A percentile compares a stretch with the other conserved stretches of the same genome.
phyloP scores from a whole-genome alignment of 163 green algal species.

The Scenedesmus sp. region DNA sequence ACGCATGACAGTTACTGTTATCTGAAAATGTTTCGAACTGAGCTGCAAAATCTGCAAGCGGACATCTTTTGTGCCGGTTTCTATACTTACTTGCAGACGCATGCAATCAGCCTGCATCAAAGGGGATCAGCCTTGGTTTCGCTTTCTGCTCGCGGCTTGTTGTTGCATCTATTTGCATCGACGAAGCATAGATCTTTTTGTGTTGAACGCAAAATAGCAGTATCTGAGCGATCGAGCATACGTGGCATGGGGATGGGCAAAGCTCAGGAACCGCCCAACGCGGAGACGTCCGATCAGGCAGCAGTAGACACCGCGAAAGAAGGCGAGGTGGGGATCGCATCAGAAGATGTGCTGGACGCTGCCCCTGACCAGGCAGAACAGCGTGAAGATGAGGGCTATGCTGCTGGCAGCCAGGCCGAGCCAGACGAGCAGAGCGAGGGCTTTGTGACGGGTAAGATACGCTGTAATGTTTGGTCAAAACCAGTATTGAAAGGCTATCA shows the following conservation, averaged over 20 bases:
- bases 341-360: not conserved
- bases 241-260: not conserved
- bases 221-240: not conserved
- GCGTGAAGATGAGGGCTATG: not conserved
- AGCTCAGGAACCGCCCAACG: not conserved
- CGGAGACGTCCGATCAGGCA: not conserved
- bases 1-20: not conserved
- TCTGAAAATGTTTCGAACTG: not conserved
- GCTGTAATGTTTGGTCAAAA: not conserved
- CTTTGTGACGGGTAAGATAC: not conserved
- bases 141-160: not conserved
- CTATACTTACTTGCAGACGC: not conserved
- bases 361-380: not conserved
- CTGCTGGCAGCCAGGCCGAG: not conserved
- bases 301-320: not conserved
- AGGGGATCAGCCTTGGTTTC: not conserved
- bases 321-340: not conserved
- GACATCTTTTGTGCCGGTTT: not conserved
- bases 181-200: not conserved
- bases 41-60: not conserved
- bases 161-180: not conserved
- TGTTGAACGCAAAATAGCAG: not conserved
- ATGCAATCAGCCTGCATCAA: not conserved
- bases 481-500: not conserved
- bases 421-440: not conserved